Evolutionary conservation across 805 yeast species (phyloP).

Genomic region (Babjeviella inositovora): DNA sequence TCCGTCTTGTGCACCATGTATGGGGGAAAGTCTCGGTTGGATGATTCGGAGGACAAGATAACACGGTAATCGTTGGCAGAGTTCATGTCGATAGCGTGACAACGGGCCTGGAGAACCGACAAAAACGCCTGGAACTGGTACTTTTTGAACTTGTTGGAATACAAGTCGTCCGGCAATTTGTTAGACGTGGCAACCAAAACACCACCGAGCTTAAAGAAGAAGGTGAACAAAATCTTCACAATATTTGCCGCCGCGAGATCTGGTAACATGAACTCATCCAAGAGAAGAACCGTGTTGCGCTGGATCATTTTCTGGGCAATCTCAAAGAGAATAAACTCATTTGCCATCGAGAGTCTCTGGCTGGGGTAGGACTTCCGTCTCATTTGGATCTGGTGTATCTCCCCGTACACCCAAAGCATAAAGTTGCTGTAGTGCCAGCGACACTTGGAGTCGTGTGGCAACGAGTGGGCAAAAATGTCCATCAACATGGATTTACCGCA

Average conservation of each 20-base stretch:
- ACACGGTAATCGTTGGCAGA: conserved; percentile 39
- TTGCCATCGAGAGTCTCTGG: conserved; percentile 25
- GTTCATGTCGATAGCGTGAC: conserved; percentile 47
- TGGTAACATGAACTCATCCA: conserved; percentile 68
- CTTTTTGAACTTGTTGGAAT: conserved; percentile 47
- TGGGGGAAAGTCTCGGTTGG: too few species aligned
- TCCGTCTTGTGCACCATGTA: too few species aligned
- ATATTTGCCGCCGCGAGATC: conserved; percentile 65
- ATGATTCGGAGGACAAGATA: conserved; percentile 9
- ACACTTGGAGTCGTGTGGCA: conserved; percentile 47
- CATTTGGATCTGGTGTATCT: conserved; percentile 38
- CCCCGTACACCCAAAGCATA: conserved; percentile 50
- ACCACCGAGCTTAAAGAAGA: conserved; percentile 60
- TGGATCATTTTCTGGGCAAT: conserved; percentile 48
- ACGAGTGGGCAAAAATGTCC: conserved; percentile 52
- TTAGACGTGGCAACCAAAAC: conserved; percentile 63
- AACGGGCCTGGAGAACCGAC: conserved; percentile 36
- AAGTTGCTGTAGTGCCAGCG: conserved; percentile 62
- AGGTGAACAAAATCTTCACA: conserved; percentile 45
- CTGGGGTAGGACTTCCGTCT: conserved; percentile 19
- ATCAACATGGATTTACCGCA: conserved; percentile 63
- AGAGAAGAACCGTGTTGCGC: conserved; percentile 37
- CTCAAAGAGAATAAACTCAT: conserved; percentile 50
- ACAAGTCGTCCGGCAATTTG: conserved; percentile 55
- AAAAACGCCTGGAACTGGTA: conserved; percentile 41